These are phyloP conservation scores for Zea mays DNA, from an alignment of 176 grass and related monocot species.

Conservation along the genomic window DNA sequence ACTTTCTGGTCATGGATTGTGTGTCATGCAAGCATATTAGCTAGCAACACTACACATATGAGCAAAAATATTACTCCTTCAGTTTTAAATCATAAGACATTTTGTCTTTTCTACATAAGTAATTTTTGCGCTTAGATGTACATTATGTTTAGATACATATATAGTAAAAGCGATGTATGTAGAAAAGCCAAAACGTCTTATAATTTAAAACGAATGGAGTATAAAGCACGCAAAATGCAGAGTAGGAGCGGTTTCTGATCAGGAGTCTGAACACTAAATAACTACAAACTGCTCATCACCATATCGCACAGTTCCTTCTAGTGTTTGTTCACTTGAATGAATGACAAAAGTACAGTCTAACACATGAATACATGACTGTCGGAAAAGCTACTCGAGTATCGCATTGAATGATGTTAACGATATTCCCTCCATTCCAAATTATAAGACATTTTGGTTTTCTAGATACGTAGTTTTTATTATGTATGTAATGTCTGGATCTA, in stretches of 20 bases:
- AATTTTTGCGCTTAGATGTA: neutral
- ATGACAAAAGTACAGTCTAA: neutral
- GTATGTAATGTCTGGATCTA: too few species aligned
- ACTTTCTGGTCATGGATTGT: neutral
- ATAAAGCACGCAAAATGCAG: conserved; percentile 8
- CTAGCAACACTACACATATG: conserved; percentile 11
- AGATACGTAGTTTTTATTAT: neutral
- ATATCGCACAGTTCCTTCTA: conserved; percentile 10
- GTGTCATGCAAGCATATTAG: neutral
- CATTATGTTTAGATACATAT: neutral
- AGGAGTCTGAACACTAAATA: conserved; percentile 2
- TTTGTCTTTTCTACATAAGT: neutral
- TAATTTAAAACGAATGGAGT: neutral
- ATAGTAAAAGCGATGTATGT: too few species aligned
- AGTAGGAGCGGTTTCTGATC: conserved; percentile 1
- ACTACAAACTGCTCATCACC: neutral
- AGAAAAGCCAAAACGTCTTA: neutral
- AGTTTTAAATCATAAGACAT: neutral
- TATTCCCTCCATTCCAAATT: neutral
- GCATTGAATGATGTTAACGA: neutral
- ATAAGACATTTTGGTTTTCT: neutral
- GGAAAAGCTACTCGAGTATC: conserved; percentile 10
- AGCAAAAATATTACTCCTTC: neutral
- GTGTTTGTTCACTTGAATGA: conserved; percentile 19
- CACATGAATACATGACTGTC: conserved; percentile 13